phyloP scores from a whole-genome alignment of 2,329 filamentous ascomycete species.

The Aureobasidium pullulans region DNA sequence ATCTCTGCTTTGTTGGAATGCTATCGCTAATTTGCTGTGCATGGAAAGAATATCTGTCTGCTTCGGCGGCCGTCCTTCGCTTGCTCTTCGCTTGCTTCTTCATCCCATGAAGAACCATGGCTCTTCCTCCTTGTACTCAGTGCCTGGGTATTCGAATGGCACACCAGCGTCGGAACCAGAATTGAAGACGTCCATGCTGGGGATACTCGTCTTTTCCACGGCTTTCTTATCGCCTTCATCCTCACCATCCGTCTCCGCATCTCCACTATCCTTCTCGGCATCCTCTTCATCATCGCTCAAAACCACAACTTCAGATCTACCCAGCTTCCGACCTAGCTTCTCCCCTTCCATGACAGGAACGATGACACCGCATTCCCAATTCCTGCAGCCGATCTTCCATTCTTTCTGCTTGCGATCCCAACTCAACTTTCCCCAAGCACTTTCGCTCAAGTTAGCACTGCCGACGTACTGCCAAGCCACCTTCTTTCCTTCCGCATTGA shows the following conservation, averaged over 20 bases:
- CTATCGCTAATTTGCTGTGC: too few relatives aligned
- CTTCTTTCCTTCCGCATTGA: constrained; percentile 33
- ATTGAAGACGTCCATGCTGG: constrained; percentile 44
- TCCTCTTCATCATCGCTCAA: not conserved
- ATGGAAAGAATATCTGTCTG: too few relatives aligned
- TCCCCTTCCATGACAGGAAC: constrained; percentile 45
- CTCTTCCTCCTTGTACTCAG: constrained; percentile 43
- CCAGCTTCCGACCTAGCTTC: not conserved
- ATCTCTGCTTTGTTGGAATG: too few relatives aligned
- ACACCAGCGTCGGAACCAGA: constrained; percentile 76
- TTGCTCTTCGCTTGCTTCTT: too few relatives aligned
- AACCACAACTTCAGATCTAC: not conserved
- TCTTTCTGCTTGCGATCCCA: constrained; percentile 56
- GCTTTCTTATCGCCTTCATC: not conserved
- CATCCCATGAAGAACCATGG: constrained; percentile 18
- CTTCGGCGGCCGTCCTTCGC: too few relatives aligned
- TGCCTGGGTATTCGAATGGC: constrained; percentile 89
- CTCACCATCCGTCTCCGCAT: constrained; percentile 3
- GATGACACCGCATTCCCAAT: constrained; percentile 93
- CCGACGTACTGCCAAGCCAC: constrained; percentile 77
- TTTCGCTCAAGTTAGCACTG: constrained; percentile 86
- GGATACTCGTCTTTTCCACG: not conserved
- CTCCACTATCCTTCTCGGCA: not conserved
- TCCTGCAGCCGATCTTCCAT: constrained; percentile 73
- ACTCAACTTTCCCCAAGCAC: constrained; percentile 80